A percentile compares a stretch with the other conserved stretches of the same genome.
phyloP scores from a whole-genome alignment of 805 yeast species.

The Scheffersomyces amazonensis region DNA sequence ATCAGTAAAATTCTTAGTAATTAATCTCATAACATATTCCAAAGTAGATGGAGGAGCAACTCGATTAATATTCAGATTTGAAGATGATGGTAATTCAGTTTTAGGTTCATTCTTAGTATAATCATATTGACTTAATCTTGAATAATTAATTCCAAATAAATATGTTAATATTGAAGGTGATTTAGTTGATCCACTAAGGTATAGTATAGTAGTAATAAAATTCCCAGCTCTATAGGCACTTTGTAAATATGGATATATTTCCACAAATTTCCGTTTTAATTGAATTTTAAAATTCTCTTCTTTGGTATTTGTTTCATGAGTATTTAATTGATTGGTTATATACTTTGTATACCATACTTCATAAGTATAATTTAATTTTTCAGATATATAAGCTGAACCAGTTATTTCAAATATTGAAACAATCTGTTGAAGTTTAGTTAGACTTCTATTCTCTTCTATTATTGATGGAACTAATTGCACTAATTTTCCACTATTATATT shows the following conservation, averaged over 20 bases:
- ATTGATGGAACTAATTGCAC: slow-evolving; percentile 36
- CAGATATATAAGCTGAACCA: slow-evolving; percentile 64
- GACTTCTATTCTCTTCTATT: slow-evolving; percentile 50
- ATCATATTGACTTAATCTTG: slow-evolving; percentile 57
- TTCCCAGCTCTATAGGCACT: slow-evolving; percentile 46
- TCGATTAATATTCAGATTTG: slow-evolving; percentile 17
- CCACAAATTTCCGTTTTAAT: slow-evolving; percentile 43
- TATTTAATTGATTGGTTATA: slow-evolving; percentile 44
- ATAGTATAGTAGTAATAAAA: slow-evolving; percentile 58
- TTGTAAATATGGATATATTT: slow-evolving; percentile 59
- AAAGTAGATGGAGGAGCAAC: slow-evolving; percentile 39
- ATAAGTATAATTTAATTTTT: slow-evolving; percentile 62
- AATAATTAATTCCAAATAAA: slow-evolving; percentile 59
- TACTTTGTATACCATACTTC: slow-evolving; percentile 62
- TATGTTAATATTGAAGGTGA: slow-evolving; percentile 63
- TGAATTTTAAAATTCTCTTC: slow-evolving; percentile 26
- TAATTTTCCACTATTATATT: slow-evolving; percentile 29
- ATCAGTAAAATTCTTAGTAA: slow-evolving; percentile 17
- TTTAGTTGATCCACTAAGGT: slow-evolving; percentile 62
- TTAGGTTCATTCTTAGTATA: slow-evolving; percentile 34
- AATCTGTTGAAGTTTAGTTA: slow-evolving; percentile 51
- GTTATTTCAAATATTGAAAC: slow-evolving; percentile 59
- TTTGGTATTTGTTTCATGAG: slow-evolving; percentile 15
- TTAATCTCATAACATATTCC: slow-evolving; percentile 29
- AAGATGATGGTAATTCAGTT: slow-evolving; percentile 6